Evolutionary conservation across 108 stramenopile genomes (phyloP).

Genomic region (Cyclostephanos tholiformis): DNA sequence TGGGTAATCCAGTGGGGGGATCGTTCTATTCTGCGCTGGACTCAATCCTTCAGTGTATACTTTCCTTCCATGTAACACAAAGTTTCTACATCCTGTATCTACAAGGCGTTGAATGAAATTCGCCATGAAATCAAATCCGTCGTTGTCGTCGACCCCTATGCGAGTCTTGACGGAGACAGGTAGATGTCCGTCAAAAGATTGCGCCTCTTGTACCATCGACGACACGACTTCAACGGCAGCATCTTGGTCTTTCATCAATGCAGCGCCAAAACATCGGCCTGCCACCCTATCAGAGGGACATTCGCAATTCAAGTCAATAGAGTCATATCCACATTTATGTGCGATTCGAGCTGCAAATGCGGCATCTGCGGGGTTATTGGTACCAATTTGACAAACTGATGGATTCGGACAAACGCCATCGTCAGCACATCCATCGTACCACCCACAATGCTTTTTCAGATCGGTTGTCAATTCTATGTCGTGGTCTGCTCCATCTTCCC

Average conservation of each 20-base stretch:
- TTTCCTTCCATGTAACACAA: constrained; percentile 75
- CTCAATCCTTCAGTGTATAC: constrained; percentile 57
- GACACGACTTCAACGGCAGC: constrained; percentile 21
- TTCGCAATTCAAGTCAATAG: constrained; percentile 78
- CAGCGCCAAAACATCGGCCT: constrained; percentile 60
- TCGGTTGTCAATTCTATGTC: constrained; percentile 24
- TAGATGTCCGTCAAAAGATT: not conserved
- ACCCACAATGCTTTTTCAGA: constrained; percentile 44
- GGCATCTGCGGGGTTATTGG: constrained; percentile 50
- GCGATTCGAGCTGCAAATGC: constrained; percentile 49
- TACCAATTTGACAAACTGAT: constrained; percentile 74
- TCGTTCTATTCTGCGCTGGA: constrained; percentile 69
- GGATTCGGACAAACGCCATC: constrained; percentile 51
- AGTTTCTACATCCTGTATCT: constrained; percentile 48
- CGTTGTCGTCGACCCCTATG: constrained; percentile 69
- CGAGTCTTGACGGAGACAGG: constrained; percentile 71
- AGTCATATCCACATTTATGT: constrained; percentile 58
- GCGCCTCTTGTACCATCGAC: constrained; percentile 26
- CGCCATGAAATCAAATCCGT: constrained; percentile 55
- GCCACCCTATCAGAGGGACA: constrained; percentile 70
- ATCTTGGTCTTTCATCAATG: constrained; percentile 50
- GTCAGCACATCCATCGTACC: constrained; percentile 42
- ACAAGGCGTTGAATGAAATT: constrained; percentile 47
- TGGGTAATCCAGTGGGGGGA: constrained; percentile 78
- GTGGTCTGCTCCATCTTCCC: constrained; percentile 1